A percentile compares a stretch with the other conserved stretches of the same genome.
phyloP scores from a whole-genome alignment of 2,329 filamentous ascomycete genomes.

The Neospermospora avenae region DNA sequence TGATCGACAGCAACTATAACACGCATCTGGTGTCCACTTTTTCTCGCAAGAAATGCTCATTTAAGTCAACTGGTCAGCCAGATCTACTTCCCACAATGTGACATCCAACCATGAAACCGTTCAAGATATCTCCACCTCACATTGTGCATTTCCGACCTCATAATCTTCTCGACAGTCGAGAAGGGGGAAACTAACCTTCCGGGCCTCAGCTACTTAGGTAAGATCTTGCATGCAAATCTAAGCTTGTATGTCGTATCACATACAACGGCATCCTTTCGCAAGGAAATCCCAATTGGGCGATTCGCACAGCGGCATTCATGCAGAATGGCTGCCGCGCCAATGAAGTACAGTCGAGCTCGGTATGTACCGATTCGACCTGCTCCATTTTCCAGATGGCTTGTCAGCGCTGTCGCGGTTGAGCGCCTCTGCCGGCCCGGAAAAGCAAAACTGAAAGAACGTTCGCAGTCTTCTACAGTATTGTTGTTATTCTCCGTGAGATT shows the following conservation, averaged over 20 bases:
- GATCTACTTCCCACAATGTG: too few species aligned
- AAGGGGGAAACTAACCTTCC: neutral
- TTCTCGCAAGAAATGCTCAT: slow-evolving; percentile 11
- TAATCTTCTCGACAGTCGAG: neutral
- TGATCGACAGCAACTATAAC: neutral
- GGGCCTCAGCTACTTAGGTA: neutral
- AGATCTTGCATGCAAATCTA: too few species aligned
- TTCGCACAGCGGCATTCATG: neutral
- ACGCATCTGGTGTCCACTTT: neutral
- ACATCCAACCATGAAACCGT: neutral
- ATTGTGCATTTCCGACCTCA: neutral
- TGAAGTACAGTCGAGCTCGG: neutral
- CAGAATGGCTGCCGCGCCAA: neutral
- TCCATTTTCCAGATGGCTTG: neutral
- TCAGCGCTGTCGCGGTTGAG: neutral
- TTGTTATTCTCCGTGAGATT: neutral
- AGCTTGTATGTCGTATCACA: neutral
- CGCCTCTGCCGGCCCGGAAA: neutral
- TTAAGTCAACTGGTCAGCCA: neutral
- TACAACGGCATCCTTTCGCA: neutral
- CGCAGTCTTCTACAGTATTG: neutral
- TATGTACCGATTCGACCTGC: neutral
- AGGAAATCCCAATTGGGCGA: neutral
- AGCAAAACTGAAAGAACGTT: neutral
- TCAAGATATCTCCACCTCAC: neutral